Percentiles rank a stretch among this genome's conserved stretches.
Evolutionary conservation across 306 rosid species (phyloP).

Genomic region (Acacia melanoxylon): DNA sequence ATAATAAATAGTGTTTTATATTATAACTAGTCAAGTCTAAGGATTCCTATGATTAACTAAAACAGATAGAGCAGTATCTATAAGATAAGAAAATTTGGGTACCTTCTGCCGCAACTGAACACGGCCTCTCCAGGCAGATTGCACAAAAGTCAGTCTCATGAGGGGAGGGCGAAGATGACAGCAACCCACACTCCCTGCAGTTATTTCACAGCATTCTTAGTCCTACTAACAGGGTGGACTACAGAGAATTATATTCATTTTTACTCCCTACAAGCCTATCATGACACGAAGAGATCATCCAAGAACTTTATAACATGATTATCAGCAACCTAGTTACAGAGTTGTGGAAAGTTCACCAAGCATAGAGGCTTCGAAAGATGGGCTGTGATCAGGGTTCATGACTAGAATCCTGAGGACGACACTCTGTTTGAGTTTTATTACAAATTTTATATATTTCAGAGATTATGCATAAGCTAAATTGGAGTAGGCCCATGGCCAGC

Average conservation of each 20-base stretch:
- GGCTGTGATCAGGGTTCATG: background rate
- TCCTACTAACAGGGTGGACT: background rate
- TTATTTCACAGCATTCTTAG: conserved; percentile 31
- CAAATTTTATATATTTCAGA: background rate
- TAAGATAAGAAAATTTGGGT: conserved; percentile 22
- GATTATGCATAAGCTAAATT: background rate
- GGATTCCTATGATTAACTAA: background rate
- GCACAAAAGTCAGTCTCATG: conserved; percentile 80
- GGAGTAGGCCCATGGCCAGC: background rate
- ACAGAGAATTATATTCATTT: background rate
- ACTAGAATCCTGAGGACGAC: background rate
- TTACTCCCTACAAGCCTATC: background rate
- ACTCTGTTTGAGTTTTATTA: background rate
- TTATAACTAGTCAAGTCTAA: background rate
- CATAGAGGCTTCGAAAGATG: background rate
- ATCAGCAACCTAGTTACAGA: background rate
- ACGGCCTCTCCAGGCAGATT: conserved; percentile 89
- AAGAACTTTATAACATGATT: background rate
- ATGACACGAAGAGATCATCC: background rate
- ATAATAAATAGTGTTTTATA: background rate
- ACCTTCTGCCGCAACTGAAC: conserved; percentile 95
- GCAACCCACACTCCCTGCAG: conserved; percentile 85
- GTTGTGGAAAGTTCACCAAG: background rate
- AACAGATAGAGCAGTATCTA: conserved; percentile 15
- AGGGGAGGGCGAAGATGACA: conserved; percentile 53